Evolutionary conservation across 2,329 filamentous ascomycete species (phyloP).

Genomic region (Pyricularia sp.): DNA sequence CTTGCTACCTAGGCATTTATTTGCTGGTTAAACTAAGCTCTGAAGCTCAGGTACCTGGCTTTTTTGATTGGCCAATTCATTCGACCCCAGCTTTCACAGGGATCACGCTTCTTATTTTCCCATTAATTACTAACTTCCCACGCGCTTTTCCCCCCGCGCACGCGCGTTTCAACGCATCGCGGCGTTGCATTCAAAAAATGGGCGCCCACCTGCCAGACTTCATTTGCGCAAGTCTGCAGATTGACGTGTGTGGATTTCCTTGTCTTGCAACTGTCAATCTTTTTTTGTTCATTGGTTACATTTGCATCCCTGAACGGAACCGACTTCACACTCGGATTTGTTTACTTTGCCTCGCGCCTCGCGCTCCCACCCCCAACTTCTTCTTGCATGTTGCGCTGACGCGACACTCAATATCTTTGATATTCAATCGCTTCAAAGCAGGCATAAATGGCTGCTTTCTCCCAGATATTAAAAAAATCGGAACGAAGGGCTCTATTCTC

Average conservation of each 20-base stretch:
- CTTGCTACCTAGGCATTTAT: background rate
- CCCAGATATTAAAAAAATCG: background rate
- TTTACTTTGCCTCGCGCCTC: background rate
- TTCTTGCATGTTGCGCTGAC: background rate
- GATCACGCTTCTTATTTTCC: background rate
- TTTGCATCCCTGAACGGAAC: too few species aligned
- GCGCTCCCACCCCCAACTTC: background rate
- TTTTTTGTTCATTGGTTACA: too few species aligned
- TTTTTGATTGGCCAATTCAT: background rate
- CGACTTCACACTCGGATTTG: background rate
- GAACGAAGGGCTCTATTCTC: background rate
- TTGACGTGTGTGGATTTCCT: too few species aligned
- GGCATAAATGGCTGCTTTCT: background rate
- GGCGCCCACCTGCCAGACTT: background rate
- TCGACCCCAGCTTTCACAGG: background rate
- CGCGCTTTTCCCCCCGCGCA: background rate
- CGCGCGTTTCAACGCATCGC: background rate
- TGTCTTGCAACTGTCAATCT: too few species aligned
- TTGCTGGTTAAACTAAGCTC: background rate
- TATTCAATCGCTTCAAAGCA: background rate
- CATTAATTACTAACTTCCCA: background rate
- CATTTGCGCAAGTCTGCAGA: background rate
- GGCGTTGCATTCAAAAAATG: background rate
- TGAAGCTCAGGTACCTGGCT: background rate
- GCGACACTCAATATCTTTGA: background rate